Conservation (phyloP, 768 basidiomycete species). For the Lactarius tabidus region DNA sequence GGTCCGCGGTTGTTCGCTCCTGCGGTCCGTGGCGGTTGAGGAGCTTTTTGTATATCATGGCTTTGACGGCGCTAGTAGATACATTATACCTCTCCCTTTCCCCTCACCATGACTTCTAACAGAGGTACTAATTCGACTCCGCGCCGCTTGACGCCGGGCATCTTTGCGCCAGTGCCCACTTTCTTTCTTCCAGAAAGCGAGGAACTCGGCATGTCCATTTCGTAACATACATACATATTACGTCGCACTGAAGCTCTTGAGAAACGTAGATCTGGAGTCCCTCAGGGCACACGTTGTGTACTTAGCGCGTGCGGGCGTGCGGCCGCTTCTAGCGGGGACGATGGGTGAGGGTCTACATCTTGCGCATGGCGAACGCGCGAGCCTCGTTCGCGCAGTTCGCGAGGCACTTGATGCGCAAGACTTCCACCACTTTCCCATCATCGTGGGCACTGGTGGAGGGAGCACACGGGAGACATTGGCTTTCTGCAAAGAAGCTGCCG, state of each 20-base stretch:
- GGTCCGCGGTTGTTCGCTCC: slow-evolving; percentile 5
- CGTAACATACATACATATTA: not conserved
- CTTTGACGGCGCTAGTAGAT: not conserved
- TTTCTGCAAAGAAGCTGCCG: slow-evolving; percentile 70
- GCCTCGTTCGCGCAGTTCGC: slow-evolving; percentile 62
- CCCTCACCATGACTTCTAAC: slow-evolving; percentile 40
- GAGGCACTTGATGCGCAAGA: slow-evolving; percentile 66
- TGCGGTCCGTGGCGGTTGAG: not conserved
- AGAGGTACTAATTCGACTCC: slow-evolving; percentile 27
- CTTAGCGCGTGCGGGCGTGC: slow-evolving; percentile 63
- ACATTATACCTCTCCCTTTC: slow-evolving; percentile 8
- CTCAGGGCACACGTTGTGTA: slow-evolving; percentile 66
- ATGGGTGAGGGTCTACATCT: slow-evolving; percentile 85
- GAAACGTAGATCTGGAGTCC: slow-evolving; percentile 52
- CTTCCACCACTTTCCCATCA: slow-evolving; percentile 55
- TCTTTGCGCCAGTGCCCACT: slow-evolving; percentile 83
- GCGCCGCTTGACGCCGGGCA: slow-evolving; percentile 62
- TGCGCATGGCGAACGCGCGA: slow-evolving; percentile 60
- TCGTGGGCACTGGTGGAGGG: slow-evolving; percentile 79
- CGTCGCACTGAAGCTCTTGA: not conserved
- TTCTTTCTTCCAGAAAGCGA: slow-evolving; percentile 76
- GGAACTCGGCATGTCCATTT: slow-evolving; percentile 64
- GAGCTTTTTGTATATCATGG: not conserved
- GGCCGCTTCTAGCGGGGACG: slow-evolving; percentile 70
- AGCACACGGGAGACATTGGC: slow-evolving; percentile 82